Conservation (phyloP, 1,284 basidiomycete species). For the Heimioporus retisporus region DNA sequence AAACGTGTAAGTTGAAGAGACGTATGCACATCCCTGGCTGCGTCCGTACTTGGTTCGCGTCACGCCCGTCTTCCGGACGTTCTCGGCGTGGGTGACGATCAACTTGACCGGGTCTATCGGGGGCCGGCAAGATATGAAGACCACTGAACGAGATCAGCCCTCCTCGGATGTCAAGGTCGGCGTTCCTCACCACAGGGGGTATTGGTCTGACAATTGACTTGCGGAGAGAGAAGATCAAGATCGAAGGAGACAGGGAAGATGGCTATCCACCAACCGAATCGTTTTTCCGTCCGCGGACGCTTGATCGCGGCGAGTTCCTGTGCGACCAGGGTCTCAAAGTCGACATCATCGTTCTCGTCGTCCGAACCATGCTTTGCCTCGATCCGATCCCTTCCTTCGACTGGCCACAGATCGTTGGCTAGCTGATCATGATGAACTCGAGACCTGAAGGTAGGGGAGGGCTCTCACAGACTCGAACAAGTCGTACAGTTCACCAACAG, state of each 20-base stretch:
- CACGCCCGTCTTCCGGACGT: conserved; percentile 69
- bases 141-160: conserved; percentile 55
- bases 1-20: conserved; percentile 7
- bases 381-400: conserved; percentile 25
- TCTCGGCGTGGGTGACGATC: conserved; percentile 70
- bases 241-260: background rate
- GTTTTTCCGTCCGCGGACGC: conserved; percentile 66
- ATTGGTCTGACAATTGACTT: conserved; percentile 80
- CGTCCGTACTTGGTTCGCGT: conserved; percentile 70
- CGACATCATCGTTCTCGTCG: conserved; percentile 49
- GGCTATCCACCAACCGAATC: conserved; percentile 65
- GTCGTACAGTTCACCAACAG: conserved; percentile 80
- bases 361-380: conserved; percentile 35
- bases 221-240: conserved; percentile 10
- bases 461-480: conserved; percentile 74
- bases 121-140: conserved; percentile 82
- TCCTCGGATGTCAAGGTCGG: conserved; percentile 5
- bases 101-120: conserved; percentile 83
- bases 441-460: conserved; percentile 2
- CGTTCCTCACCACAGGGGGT: conserved; percentile 76
- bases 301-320: conserved; percentile 79
- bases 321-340: conserved; percentile 76
- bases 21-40: conserved; percentile 1
- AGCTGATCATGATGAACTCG: conserved; percentile 55
- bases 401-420: conserved; percentile 77